Conservation (phyloP, 2,329 filamentous ascomycete species). For the Penicillium sumatraense region DNA sequence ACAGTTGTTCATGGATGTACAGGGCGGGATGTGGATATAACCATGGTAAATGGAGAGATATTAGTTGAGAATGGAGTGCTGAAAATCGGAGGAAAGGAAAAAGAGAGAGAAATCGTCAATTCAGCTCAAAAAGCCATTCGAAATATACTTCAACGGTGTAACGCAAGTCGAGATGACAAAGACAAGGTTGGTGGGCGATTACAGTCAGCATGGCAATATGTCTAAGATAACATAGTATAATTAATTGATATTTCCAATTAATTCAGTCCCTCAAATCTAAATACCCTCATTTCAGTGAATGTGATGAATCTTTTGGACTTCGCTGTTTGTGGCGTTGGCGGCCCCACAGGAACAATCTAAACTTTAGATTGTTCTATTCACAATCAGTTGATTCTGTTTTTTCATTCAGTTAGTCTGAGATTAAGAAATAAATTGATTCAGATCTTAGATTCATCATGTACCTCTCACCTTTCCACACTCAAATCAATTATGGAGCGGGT, state of each 20-base stretch:
- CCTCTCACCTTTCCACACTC: not conserved
- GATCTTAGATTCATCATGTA: not conserved
- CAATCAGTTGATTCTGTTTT: not conserved
- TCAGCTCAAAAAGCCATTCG: slow-evolving; percentile 8
- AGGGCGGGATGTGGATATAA: slow-evolving; percentile 47
- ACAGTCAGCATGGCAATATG: slow-evolving; percentile 8
- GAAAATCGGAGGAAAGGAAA: slow-evolving; percentile 15
- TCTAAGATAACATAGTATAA: not conserved
- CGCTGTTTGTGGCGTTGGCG: not conserved
- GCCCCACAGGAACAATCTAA: slow-evolving; percentile 25
- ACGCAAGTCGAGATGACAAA: not conserved
- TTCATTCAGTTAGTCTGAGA: not conserved
- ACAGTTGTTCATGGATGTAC: slow-evolving; percentile 47
- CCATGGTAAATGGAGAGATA: slow-evolving; percentile 47
- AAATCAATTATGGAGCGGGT: slow-evolving; percentile 22
- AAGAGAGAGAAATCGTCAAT: slow-evolving; percentile 15
- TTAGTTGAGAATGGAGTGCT: slow-evolving; percentile 40
- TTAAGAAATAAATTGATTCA: not conserved
- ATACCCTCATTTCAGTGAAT: no score
- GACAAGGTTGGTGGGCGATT: slow-evolving; percentile 12
- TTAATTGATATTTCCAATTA: not conserved
- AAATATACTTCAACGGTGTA: slow-evolving; percentile 12
- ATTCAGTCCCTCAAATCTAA: no score
- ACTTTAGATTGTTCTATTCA: slow-evolving; percentile 8
- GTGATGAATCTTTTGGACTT: no score